Evolutionary conservation across 768 basidiomycete genomes (phyloP).

Genomic region (Tylopilus rubrobrunneus): DNA sequence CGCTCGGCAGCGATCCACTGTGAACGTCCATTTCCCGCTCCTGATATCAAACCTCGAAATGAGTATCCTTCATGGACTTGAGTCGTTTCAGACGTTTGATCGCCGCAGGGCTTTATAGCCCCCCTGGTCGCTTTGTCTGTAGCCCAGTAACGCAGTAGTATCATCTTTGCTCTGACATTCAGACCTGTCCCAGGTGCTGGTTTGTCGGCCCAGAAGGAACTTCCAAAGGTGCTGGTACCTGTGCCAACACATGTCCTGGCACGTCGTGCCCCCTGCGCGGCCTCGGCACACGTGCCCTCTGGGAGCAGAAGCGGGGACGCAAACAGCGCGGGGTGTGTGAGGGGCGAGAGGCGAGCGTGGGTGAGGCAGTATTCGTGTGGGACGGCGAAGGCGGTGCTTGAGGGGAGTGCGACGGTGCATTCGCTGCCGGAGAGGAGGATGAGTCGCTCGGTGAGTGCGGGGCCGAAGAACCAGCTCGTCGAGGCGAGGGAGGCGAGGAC

Average conservation of each 20-base stretch:
- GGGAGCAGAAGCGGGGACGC: constrained; percentile 36
- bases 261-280: constrained; percentile 85
- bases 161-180: constrained; percentile 81
- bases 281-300: constrained; percentile 49
- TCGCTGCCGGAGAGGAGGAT: constrained; percentile 66
- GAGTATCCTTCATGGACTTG: constrained; percentile 80
- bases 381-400: constrained; percentile 49
- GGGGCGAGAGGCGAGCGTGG: constrained; percentile 47
- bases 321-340: constrained; percentile 65
- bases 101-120: constrained; percentile 72
- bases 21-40: constrained; percentile 91
- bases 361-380: constrained; percentile 56
- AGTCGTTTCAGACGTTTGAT: constrained; percentile 76
- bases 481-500: constrained; percentile 59
- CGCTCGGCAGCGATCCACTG: constrained; percentile 83
- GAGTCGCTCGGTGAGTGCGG: constrained; percentile 67
- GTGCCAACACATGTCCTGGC: constrained; percentile 75
- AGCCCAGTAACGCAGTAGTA: constrained; percentile 80
- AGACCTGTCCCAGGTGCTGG: constrained; percentile 80
- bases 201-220: constrained; percentile 68
- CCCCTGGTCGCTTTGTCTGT: constrained; percentile 88
- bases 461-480: constrained; percentile 87
- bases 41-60: constrained; percentile 78
- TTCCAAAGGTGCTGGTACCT: constrained; percentile 33
- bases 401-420: constrained; percentile 65